A percentile compares a stretch with the other conserved stretches of the same genome.
Evolutionary conservation across 495 filamentous ascomycete species (phyloP).

Genomic region (Aspergillus cavernicola): DNA sequence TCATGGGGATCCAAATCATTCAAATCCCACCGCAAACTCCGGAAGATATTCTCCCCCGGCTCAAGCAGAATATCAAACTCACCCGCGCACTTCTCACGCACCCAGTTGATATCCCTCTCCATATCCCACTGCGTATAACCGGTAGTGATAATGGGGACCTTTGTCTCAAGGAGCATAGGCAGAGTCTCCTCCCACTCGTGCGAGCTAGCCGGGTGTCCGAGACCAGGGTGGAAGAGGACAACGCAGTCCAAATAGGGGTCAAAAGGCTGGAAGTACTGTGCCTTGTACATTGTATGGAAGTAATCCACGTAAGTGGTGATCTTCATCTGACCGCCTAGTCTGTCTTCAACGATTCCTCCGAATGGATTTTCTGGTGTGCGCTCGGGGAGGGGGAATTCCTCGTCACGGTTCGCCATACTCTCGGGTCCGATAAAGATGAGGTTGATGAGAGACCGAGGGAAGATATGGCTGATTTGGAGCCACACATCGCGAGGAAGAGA

Average conservation of each 20-base stretch:
- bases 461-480: slow-evolving; percentile 86
- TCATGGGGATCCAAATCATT: slow-evolving; percentile 95
- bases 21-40: slow-evolving; percentile 94
- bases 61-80: slow-evolving; percentile 91
- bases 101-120: slow-evolving; percentile 86
- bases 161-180: slow-evolving; percentile 86
- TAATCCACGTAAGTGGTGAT: slow-evolving; percentile 97
- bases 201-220: slow-evolving; percentile 87
- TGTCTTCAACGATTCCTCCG: slow-evolving; percentile 85
- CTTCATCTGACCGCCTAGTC: slow-evolving; percentile 80
- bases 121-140: slow-evolving; percentile 96
- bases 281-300: slow-evolving; percentile 92
- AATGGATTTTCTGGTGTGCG: slow-evolving; percentile 84
- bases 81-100: slow-evolving; percentile 72
- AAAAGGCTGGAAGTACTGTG: slow-evolving; percentile 83
- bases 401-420: slow-evolving; percentile 84
- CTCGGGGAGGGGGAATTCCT: slow-evolving; percentile 84
- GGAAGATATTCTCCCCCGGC: slow-evolving; percentile 90
- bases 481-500: slow-evolving; percentile 91
- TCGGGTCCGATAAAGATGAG: slow-evolving; percentile 95
- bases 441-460: slow-evolving; percentile 70
- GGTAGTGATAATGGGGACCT: slow-evolving; percentile 87
- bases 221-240: slow-evolving; percentile 90
- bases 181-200: slow-evolving; percentile 93
- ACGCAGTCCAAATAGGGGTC: slow-evolving; percentile 98